Evolutionary conservation across 108 stramenopile genomes (phyloP).

Genomic region (Pseudonitzschia multiseries): DNA sequence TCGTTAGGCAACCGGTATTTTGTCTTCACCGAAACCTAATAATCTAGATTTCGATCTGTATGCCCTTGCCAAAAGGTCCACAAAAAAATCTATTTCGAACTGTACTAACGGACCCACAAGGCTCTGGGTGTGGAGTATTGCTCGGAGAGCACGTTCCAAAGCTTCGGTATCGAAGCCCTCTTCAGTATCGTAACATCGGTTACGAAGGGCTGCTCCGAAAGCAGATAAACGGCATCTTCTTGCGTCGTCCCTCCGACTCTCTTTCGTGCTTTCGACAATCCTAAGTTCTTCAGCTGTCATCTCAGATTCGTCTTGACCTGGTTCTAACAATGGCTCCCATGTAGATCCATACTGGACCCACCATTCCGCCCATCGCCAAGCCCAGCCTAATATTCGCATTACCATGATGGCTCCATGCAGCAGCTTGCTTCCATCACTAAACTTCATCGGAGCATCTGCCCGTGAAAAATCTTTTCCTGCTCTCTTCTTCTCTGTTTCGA

Average conservation of each 20-base stretch:
- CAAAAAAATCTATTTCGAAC: constrained; percentile 75
- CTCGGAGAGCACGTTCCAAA: constrained; percentile 65
- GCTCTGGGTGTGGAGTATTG: constrained; percentile 65
- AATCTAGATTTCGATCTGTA: constrained; percentile 76
- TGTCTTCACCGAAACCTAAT: constrained; percentile 75
- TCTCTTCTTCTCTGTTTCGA: constrained; percentile 55
- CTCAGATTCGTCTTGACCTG: constrained; percentile 60
- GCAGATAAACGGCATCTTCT: constrained; percentile 78
- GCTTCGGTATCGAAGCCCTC: constrained; percentile 58
- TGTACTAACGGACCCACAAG: constrained; percentile 77
- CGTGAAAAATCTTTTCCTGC: constrained; percentile 45
- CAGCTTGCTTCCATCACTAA: constrained; percentile 58
- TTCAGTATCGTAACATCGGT: constrained; percentile 77
- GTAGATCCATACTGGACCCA: constrained; percentile 80
- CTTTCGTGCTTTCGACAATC: constrained; percentile 64
- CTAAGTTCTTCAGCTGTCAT: constrained; percentile 79
- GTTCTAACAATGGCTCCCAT: constrained; percentile 80
- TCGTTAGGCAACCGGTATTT: constrained; percentile 60
- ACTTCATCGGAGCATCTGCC: constrained; percentile 50
- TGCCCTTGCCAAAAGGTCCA: constrained; percentile 70
- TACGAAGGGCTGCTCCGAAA: constrained; percentile 83
- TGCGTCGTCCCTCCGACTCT: constrained; percentile 70
- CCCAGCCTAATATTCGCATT: constrained; percentile 76
- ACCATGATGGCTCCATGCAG: constrained; percentile 66
- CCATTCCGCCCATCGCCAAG: constrained; percentile 90